A percentile compares a stretch with the other conserved stretches of the same genome.
Conservation (phyloP, 78 protist genomes). For the Bodo saltans region DNA sequence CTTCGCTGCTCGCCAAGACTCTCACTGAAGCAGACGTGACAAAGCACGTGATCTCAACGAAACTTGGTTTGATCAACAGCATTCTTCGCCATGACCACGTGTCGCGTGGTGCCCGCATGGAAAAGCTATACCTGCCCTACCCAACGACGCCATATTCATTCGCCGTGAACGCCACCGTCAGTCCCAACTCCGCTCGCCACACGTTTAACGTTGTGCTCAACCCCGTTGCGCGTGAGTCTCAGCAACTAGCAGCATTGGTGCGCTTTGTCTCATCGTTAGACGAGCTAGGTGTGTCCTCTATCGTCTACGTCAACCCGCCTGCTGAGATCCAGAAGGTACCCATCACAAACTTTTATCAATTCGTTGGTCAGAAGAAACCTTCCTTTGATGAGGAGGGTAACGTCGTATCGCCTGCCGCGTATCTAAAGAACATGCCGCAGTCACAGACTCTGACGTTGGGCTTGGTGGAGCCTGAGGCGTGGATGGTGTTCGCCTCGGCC, state of each 20-base stretch:
- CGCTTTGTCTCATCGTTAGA: too few species aligned
- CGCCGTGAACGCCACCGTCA: not conserved
- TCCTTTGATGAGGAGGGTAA: slow-evolving; percentile 16
- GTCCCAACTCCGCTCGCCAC: not conserved
- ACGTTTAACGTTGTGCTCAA: slow-evolving; percentile 16
- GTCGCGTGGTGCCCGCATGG: too few species aligned
- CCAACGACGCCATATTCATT: not conserved
- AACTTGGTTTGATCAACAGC: too few species aligned
- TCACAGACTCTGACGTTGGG: slow-evolving; percentile 14
- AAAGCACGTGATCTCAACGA: too few species aligned
- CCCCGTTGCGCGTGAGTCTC: slow-evolving; percentile 25
- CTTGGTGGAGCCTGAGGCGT: slow-evolving; percentile 39
- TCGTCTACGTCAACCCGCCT: slow-evolving; percentile 33
- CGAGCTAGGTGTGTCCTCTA: too few species aligned
- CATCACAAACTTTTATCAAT: slow-evolving; percentile 31
- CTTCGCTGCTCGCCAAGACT: too few species aligned
- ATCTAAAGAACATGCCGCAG: not conserved
- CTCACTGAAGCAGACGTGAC: too few species aligned
- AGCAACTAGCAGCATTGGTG: slow-evolving; percentile 2
- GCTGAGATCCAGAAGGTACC: slow-evolving; percentile 16
- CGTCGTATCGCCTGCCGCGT: not conserved
- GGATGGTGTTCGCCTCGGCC: slow-evolving; percentile 19
- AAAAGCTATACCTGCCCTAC: too few species aligned
- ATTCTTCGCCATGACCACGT: too few species aligned
- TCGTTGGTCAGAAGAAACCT: slow-evolving; percentile 1